Base-by-base conservation (phyloP, 192 early-diverging fungal species). In the Endogone sp. region DNA sequence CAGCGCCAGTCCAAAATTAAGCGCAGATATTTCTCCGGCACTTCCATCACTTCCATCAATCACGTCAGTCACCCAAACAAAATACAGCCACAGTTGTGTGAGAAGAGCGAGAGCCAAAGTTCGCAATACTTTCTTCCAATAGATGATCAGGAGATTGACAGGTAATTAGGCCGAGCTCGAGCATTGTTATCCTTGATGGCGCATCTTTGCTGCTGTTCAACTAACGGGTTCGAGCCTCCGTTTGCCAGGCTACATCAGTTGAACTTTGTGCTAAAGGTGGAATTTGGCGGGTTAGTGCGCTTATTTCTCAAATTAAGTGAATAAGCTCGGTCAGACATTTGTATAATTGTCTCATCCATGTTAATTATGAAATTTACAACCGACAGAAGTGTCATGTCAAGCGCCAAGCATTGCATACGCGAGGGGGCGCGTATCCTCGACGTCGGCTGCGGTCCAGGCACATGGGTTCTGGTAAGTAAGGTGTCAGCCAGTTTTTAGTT, bases 361-460 rank as follows among this genome's bases (percentile, higher is more conserved):
- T n/a, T n/a, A n/a, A n/a, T n/a, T n/a, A n/a, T n/a, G n/a, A n/a
- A n/a, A n/a, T n/a, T n/a, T n/a, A n/a, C 37, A 49, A 49, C 37
- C 37, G 9, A 49, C 37, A 49, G 37, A 49, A 49, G 16, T 16
- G 16, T 49, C 1, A 49, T 49, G 37, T 16, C 37, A 49, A 49
- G 37, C 37, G 37, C 37, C 37, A 16, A 49, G 37, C 37, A 49
- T 16, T 49, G 37, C 37, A 49, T 81, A 56, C 64, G 70, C 54
- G 64, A 74, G 37, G 64, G 69, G 6, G 49, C 63, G 4, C 56
- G 62, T 21, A 63, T 73, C 20, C 29, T 77, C 10, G 75, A 77
- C 57, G 30, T 68, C 25, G 74, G 74, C 23, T 71, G 69, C 24
- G 74, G 65, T 1, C 32, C 60, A 31, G 74, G 74, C 6, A 71